Conservation (phyloP, 1,284 basidiomycete species). For the Microbotryum saponariae region DNA sequence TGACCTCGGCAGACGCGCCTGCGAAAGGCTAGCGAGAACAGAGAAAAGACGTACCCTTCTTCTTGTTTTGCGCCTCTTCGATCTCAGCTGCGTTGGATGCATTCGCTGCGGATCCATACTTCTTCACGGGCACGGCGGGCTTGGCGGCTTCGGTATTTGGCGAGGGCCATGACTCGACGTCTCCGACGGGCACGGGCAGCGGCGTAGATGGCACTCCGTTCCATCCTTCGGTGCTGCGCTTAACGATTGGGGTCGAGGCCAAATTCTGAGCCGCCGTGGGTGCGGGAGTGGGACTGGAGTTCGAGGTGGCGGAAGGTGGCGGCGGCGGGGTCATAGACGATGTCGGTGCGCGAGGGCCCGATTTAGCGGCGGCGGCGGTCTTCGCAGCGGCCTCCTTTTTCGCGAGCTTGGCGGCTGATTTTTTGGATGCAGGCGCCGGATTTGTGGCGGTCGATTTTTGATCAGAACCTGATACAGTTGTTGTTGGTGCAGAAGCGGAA, state of each 20-base stretch:
- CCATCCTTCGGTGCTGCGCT: conserved; percentile 2
- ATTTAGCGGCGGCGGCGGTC: background rate
- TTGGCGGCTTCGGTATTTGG: conserved; percentile 4
- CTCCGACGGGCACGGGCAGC: conserved; percentile 19
- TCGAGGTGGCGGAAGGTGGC: background rate
- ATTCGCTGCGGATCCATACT: background rate
- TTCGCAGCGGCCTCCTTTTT: background rate
- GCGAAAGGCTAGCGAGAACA: no score
- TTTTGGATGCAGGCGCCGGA: background rate
- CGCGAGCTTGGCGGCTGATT: background rate
- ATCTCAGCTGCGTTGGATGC: background rate
- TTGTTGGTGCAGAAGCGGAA: background rate
- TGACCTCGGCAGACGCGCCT: no score
- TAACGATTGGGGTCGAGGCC: background rate
- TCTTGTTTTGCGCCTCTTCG: conserved; percentile 15
- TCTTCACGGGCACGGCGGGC: background rate
- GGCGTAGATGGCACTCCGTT: background rate
- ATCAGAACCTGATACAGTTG: background rate
- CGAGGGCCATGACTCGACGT: conserved; percentile 21
- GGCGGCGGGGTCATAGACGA: background rate
- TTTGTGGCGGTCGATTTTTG: conserved; percentile 7
- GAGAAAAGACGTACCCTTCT: conserved; percentile 22
- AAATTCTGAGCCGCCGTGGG: conserved; percentile 1
- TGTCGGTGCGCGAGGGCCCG: background rate
- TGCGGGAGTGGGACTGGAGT: background rate